A percentile compares a stretch with the other conserved stretches of the same genome.
These are phyloP conservation scores for Phytophthora ramorum DNA, from an alignment of 352 stramenopile genomes.

Conservation along the genomic window DNA sequence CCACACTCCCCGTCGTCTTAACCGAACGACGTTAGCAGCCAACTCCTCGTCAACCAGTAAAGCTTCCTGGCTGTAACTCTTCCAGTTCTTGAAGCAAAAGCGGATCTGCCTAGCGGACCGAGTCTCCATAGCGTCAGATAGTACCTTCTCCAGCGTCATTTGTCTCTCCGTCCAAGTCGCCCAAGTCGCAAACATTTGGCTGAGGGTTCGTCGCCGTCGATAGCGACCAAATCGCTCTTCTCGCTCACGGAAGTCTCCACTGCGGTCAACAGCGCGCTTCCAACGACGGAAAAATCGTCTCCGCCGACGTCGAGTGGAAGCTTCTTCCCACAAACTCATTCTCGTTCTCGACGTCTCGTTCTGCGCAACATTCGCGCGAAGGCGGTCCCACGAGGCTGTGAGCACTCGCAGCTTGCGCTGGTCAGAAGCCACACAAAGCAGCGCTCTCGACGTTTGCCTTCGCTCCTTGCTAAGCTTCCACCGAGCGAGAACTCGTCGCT, in stretches of 20 bases:
- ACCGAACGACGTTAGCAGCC: conserved; percentile 1
- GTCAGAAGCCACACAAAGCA: conserved; percentile 10
- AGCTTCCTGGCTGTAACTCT: conserved; percentile 1
- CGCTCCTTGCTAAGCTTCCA: conserved; percentile 21
- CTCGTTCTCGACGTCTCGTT: conserved; percentile 7
- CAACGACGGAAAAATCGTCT: conserved; percentile 13
- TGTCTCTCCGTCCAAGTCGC: conserved; percentile 21
- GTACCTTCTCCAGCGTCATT: background rate
- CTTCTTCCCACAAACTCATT: conserved; percentile 8
- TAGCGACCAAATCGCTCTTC: conserved; percentile 22
- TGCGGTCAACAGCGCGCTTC: conserved; percentile 3
- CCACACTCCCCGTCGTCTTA: conserved; percentile 24
- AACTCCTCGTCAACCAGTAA: conserved; percentile 3
- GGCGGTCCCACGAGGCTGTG: conserved; percentile 8
- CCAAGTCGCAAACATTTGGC: conserved; percentile 24
- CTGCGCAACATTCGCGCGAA: conserved; percentile 11
- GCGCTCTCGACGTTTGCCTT: conserved; percentile 18
- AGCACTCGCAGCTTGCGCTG: conserved; percentile 22
- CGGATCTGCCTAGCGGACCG: conserved; percentile 6
- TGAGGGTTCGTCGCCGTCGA: conserved; percentile 16
- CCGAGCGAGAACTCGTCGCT: conserved; percentile 5
- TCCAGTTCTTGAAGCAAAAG: conserved; percentile 22
- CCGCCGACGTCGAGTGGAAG: background rate
- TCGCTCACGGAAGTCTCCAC: conserved; percentile 13
- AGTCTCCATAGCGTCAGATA: conserved; percentile 7